Evolutionary conservation across 768 basidiomycete species (phyloP), one percentile per base, ranked within the genome.

Genomic region (Fomitopsis pulvina): DNA sequence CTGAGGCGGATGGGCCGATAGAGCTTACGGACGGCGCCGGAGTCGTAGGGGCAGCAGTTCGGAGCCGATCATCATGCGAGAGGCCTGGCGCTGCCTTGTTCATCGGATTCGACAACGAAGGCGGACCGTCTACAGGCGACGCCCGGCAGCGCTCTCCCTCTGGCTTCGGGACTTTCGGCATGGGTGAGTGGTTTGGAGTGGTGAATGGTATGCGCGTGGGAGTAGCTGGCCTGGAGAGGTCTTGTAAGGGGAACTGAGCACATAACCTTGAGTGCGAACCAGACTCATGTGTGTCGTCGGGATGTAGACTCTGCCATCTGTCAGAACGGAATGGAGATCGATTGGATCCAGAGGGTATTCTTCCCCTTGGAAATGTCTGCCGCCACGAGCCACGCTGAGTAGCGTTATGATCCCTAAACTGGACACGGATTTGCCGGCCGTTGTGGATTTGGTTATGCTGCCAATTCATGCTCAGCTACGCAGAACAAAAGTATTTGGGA

Each of bases 371-470:
- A 29, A 73, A 71, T 32, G 66, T 69, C 53, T 59, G 68, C 56
- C 70, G 73, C 74, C 74, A 80, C 25, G 65, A 65, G 18, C 72
- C 71, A 41, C 76, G 76, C 7, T 50, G 38, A n/a, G 70, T 66
- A 27, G 79, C 78, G 53, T 85, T 79, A 59, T 76, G 77, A 54
- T 87, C 85, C 38, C 86, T 76, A 30, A 89, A 67, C 56, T 88
- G 85, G 29, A 91, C 86, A 18, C 87, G 80, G 62, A 91, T 81
- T 3, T 79, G 71, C 40, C 85, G 81, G 24, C 86, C 87, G 47
- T 81, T 78, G 50, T 84, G 73, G 12, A 81, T 63, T 38, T 78
- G 79, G 60, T 87, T 83, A 56, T 89, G 81, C 87, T 90, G 38
- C 5, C 37, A 25, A 53, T 18, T 55, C 28, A 53, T 46, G 43